Evolutionary conservation across 2,329 filamentous ascomycete genomes (phyloP).

Genomic region (Pyrenophora seminiperda): DNA sequence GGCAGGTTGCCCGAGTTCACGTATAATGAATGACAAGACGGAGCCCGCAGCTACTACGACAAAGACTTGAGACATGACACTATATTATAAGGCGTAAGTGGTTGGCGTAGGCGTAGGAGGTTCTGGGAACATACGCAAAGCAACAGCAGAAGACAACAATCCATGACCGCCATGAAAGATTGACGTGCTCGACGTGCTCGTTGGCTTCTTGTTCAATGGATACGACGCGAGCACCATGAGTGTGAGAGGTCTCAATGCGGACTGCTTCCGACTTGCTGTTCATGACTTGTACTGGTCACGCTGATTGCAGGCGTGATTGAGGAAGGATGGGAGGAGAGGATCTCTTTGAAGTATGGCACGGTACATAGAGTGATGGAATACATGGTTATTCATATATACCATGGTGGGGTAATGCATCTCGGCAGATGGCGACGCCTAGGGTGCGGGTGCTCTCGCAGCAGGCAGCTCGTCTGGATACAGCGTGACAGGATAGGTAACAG

Average conservation of each 20-base stretch:
- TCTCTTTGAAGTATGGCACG: no score
- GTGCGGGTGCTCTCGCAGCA: neutral
- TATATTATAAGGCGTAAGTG: conserved; percentile 20
- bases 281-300: conserved; percentile 14
- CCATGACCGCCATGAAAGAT: conserved; percentile 63
- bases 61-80: conserved; percentile 60
- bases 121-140: conserved; percentile 46
- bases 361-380: no score
- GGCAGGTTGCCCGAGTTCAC: conserved; percentile 58
- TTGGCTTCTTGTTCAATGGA: conserved; percentile 37
- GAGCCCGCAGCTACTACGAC: conserved; percentile 62
- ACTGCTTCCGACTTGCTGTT: conserved; percentile 23
- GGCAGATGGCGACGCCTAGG: conserved; percentile 19
- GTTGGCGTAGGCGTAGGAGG: conserved; percentile 13
- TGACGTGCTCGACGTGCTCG: conserved; percentile 49
- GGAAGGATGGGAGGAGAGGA: neutral
- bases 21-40: conserved; percentile 61
- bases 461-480: conserved; percentile 10
- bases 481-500: no score
- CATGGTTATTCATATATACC: neutral
- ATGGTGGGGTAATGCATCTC: conserved; percentile 12
- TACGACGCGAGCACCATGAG: conserved; percentile 24
- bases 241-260: conserved; percentile 21
- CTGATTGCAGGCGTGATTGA: neutral
- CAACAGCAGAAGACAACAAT: conserved; percentile 57